Evolutionary conservation across 1,284 basidiomycete genomes (phyloP).

Genomic region (Fomitiporia mediterranea): DNA sequence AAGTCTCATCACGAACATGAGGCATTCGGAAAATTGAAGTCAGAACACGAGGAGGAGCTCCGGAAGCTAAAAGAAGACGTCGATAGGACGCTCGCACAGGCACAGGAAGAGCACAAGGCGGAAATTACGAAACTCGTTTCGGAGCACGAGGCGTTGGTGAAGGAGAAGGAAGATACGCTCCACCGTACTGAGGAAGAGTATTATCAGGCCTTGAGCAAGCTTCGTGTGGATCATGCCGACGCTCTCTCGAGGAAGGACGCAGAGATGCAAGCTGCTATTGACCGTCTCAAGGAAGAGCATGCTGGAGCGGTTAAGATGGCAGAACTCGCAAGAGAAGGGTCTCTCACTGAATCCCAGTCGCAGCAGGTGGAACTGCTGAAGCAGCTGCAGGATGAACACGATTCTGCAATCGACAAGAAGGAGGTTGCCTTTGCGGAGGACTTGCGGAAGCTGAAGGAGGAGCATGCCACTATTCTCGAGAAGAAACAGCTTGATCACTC

Average conservation of each 20-base stretch:
- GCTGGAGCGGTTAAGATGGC: slow-evolving; percentile 59
- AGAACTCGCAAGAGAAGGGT: slow-evolving; percentile 70
- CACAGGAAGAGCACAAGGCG: slow-evolving; percentile 49
- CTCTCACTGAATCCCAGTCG: slow-evolving; percentile 68
- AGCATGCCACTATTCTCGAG: slow-evolving; percentile 48
- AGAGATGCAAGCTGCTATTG: slow-evolving; percentile 55
- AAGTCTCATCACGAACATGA: slow-evolving; percentile 50
- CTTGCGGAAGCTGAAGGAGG: slow-evolving; percentile 56
- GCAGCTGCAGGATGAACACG: slow-evolving; percentile 64
- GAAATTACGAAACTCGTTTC: slow-evolving; percentile 43
- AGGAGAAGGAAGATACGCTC: slow-evolving; percentile 57
- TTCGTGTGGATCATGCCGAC: slow-evolving; percentile 63
- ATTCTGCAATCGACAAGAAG: slow-evolving; percentile 57
- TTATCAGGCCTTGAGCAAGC: slow-evolving; percentile 69
- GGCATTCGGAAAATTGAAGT: slow-evolving; percentile 44
- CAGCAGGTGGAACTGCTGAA: slow-evolving; percentile 53
- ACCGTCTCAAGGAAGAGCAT: slow-evolving; percentile 69
- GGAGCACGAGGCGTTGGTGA: slow-evolving; percentile 52
- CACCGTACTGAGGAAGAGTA: slow-evolving; percentile 74
- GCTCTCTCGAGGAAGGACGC: slow-evolving; percentile 53
- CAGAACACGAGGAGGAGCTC: slow-evolving; percentile 44
- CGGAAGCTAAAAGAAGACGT: slow-evolving; percentile 45
- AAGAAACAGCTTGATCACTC: slow-evolving; percentile 58
- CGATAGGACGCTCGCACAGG: slow-evolving; percentile 39
- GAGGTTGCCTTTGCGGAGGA: slow-evolving; percentile 60